phyloP scores from a whole-genome alignment of 192 early-diverging fungal species.

The Umbelopsis sp. region DNA sequence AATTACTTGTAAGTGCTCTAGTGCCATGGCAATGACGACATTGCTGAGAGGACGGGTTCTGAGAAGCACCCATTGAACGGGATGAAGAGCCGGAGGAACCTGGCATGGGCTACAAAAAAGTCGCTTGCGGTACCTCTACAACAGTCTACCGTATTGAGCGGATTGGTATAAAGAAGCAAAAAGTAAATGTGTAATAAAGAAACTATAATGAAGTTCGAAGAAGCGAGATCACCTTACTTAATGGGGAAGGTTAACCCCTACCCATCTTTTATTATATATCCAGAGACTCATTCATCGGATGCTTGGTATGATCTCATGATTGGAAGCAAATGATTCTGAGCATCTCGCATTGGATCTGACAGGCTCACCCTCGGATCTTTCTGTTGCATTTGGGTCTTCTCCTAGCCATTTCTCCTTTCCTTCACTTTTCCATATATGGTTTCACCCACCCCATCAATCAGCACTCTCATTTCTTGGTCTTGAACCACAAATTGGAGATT shows the following conservation, averaged over 20 bases:
- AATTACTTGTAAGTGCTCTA: background rate
- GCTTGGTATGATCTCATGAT: conserved; percentile 9
- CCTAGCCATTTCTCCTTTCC: background rate
- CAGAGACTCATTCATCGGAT: background rate
- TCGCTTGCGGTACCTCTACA: background rate
- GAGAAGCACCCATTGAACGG: background rate
- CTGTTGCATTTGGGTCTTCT: background rate
- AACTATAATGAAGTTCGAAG: too few relatives aligned
- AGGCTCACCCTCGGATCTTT: background rate
- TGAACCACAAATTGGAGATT: background rate
- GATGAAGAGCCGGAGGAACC: background rate
- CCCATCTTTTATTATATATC: background rate
- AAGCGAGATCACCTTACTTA: background rate
- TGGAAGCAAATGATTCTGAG: background rate
- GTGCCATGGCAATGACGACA: background rate
- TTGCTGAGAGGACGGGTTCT: background rate
- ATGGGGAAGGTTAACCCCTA: background rate
- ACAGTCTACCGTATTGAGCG: too few relatives aligned
- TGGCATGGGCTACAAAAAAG: background rate
- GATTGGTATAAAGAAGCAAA: too few relatives aligned
- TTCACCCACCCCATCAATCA: background rate
- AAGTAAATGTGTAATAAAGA: too few relatives aligned
- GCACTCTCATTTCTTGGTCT: background rate
- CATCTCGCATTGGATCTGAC: too few relatives aligned
- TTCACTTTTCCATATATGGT: conserved; percentile 16